Evolutionary conservation across 1,284 basidiomycete species (phyloP).

Genomic region (Sparassis latifolia): DNA sequence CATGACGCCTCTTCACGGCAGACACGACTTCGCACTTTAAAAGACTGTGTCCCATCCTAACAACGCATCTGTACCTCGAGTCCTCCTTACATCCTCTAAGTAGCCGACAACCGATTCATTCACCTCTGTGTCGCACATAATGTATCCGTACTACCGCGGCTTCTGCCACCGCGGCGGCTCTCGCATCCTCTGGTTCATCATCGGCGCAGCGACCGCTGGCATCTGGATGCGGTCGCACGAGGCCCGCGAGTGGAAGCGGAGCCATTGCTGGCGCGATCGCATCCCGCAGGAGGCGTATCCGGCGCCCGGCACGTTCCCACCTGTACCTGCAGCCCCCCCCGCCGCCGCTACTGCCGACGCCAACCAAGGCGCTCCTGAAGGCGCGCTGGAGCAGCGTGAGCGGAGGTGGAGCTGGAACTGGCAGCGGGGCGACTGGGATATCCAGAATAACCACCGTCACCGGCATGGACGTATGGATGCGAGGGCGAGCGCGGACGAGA

Average conservation of each 20-base stretch:
- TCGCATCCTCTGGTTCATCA: constrained; percentile 59
- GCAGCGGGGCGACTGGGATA: not conserved
- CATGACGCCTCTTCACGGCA: no score
- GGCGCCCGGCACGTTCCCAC: constrained; percentile 9
- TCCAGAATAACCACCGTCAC: no score
- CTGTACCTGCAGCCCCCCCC: not conserved
- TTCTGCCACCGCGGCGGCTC: constrained; percentile 35
- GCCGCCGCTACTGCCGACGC: constrained; percentile 2
- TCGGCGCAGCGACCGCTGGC: constrained; percentile 50
- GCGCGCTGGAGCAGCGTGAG: not conserved
- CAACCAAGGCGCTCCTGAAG: not conserved
- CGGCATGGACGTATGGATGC: no score
- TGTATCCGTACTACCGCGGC: constrained; percentile 29
- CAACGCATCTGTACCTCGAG: no score
- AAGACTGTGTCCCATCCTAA: no score
- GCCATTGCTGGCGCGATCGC: constrained; percentile 24
- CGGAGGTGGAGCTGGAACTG: constrained; percentile 1
- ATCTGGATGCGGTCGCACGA: constrained; percentile 31
- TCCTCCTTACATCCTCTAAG: no score
- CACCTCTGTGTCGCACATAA: not conserved
- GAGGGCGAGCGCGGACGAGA: not conserved
- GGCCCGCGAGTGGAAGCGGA: constrained; percentile 9
- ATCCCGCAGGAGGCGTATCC: constrained; percentile 24
- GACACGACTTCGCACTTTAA: no score
- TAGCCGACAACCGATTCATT: no score